Base-by-base conservation (phyloP, 2,329 filamentous ascomycete genomes). In the Dothideomycetes sp. region DNA sequence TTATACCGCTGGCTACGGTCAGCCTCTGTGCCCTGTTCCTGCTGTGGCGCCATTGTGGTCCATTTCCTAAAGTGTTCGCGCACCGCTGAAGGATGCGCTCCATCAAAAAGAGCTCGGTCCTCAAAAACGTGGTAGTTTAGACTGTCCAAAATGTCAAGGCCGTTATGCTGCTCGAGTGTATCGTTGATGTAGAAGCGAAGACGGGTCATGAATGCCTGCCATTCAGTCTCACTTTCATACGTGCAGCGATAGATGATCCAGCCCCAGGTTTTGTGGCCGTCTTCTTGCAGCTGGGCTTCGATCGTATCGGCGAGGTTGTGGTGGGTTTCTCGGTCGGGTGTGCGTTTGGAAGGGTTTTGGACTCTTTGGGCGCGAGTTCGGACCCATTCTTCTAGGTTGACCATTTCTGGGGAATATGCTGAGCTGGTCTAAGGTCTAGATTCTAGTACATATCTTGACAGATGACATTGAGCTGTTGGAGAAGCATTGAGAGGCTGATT, bases 191-290 rank as follows among this genome's bases (percentile, higher is more conserved):
- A 12, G 18, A 16, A 31, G 24, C 30, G 36, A 9, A 47, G 43
- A 30, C 42, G 42, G 14, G 3, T 3, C 29, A 47, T 43, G 30
- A 42, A 49, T 8, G 37, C 34, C 3, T 10, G n/a, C 46, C 43
- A 50, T 19, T 45, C 39, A 7, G 31, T 34, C 16, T 49, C 42
- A 29, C 34, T 44, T 15, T 32, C 19, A 37, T 49, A 50, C 5
- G 37, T 46, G 14, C 43, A 45, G 19, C 48, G 41, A 29, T 50
- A 47, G 32, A 49, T 45, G 15, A 46, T 41, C 34, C 34, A 49
- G 24, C 45, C 47, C 47, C 45, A 50, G 22, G 37, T 44, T 15
- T 42, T 32, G 31, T 47, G 42, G 14, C 31, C 41, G 18, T 48
- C 46, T 16, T 34, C 31, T 41, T 46, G 42, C 2, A 49, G 31